Evolutionary conservation across 1,284 basidiomycete species (phyloP).

Genomic region (Termitomyces sp.): DNA sequence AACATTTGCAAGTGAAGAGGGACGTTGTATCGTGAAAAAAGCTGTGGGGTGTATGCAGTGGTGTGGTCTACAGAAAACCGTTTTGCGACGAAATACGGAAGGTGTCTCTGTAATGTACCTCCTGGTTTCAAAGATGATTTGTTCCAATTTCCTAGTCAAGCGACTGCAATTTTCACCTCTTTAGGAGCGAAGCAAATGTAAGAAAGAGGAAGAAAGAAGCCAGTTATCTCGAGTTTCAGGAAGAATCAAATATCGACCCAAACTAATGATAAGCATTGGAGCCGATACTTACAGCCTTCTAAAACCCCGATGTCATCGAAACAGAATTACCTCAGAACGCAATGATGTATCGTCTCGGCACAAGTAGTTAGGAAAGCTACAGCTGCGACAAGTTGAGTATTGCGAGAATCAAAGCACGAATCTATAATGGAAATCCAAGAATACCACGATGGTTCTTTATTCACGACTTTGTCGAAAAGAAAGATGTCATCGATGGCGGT

Average conservation of each 20-base stretch:
- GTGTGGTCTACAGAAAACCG: no score
- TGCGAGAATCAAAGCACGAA: background rate
- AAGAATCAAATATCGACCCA: background rate
- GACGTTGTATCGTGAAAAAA: background rate
- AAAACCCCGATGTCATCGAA: background rate
- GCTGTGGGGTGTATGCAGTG: no score
- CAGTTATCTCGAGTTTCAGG: background rate
- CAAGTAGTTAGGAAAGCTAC: background rate
- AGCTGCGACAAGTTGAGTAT: background rate
- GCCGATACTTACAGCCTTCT: background rate
- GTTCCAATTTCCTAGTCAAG: background rate
- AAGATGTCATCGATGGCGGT: background rate
- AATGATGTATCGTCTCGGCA: background rate
- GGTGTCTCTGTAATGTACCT: background rate
- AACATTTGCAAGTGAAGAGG: background rate
- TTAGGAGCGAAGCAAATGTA: background rate
- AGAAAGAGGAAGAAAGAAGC: background rate
- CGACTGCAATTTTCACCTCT: no score
- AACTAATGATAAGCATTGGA: background rate
- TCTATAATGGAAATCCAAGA: no score
- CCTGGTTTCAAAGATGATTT: background rate
- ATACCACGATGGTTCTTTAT: background rate
- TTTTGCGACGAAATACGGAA: background rate
- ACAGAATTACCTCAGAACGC: background rate
- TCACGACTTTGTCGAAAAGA: background rate